Base-by-base conservation (phyloP, 108 stramenopile genomes). In the Seminavis robusta region DNA sequence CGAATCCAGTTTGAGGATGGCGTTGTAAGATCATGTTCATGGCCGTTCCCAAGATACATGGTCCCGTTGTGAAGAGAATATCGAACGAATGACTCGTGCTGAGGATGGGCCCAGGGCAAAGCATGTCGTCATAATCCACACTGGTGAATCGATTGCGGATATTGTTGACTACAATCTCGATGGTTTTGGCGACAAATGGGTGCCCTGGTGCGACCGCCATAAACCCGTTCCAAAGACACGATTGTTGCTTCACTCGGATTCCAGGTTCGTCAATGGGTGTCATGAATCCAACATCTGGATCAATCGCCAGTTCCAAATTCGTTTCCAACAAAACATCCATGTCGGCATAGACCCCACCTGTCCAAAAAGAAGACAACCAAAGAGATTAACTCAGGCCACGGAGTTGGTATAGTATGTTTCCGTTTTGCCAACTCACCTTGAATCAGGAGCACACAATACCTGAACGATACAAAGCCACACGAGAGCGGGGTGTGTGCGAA, bases 131-230 rank as follows among this genome's bases (percentile, higher is more conserved):
- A 37, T 63, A 71, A 53, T 84, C 83, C n/a, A 84, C 79, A 0
- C 70, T 70, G 9, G 83, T 84, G 27, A 75, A 84, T 13, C 83
- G 72, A 61, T 84, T 84, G 3, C 83, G 77, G 33, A 80, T 75
- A 52, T 80, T 67, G 60, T 84, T 84, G 15, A 84, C 83, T 8
- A 84, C 83, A 34, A 63, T 63, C 42, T 84, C 55, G 25, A 84
- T 67, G 15, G 65, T 58, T 4, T 64, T 60, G 0, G 63, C 73
- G 47, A 80, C 47, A 43, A 68, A 77, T 2, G 83, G 79, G 51
- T 84, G 83, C 1, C 73, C 83, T 0, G 83, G 83, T 15, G 83
- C 76, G 2, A 67, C 49, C 1, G 83, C 83, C 47, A 84, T 60
- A 8, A 80, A 67, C 0, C 83, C 83, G 59, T 84, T 84, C 83